Evolutionary conservation across 1,284 basidiomycete species (phyloP), one percentile per base, ranked within the genome.

Genomic region (Leccinum fallax): DNA sequence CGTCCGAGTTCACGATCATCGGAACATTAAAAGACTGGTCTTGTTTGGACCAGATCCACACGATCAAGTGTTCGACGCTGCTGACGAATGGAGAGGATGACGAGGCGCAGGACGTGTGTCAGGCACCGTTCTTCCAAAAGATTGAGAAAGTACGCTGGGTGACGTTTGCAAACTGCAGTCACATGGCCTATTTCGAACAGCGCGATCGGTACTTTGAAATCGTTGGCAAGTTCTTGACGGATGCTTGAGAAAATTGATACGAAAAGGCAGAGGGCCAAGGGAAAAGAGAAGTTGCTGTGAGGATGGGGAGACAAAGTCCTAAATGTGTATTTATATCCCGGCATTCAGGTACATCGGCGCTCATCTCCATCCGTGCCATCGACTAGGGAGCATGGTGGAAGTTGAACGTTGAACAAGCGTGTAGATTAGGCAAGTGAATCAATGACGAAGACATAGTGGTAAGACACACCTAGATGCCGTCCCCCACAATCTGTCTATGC

Each of bases 111-210:
- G 69, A 74, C 30, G 53, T 67, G 0, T 66, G 64, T 11, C 62
- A 72, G 19, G 28, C 38, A 2, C 77, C 78, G 9, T 78, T 74
- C 63, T 75, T 78, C 52, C 26, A 60, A 36, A 60, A 64, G 24
- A 73, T 79, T 53, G 63, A 58, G 3, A 73, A 71, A n/a, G 64
- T 72, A 26, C 74, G 71, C 46, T 79, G 78, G 77, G 67, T 67
- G 5, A 68, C 68, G 15, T 70, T 80, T 36, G 75, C 21, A 71
- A 66, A 66, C 16, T 61, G 71, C 30, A 75, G 71, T 53, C 78
- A 77, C 21, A 26, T 57, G 56, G 56, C 46, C n/a, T 4, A 48
- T 57, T 57, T 49, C 46, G 63, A 65, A 19, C 54, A 65, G 11
- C 64, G 30, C 13, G 65, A 66, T 8, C 66, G 55, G 46, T 66